Evolutionary conservation across 2,329 filamentous ascomycete species (phyloP).

Genomic region (Colletotrichum caudatum): DNA sequence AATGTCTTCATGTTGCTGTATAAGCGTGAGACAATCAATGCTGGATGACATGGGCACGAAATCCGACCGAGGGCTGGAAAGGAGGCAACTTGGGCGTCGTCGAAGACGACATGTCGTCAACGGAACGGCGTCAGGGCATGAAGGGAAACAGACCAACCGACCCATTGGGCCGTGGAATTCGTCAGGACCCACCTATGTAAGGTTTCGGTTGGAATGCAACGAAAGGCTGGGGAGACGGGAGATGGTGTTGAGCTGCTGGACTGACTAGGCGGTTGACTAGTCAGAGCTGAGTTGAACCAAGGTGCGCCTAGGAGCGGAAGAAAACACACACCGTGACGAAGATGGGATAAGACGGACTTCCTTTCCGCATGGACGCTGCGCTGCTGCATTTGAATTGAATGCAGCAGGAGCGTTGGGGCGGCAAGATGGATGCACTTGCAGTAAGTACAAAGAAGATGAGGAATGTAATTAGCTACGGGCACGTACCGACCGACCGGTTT

Average conservation of each 20-base stretch:
- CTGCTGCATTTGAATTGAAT: not conserved
- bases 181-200: constrained; percentile 2
- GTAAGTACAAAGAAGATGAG: too few species aligned
- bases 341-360: constrained; percentile 5
- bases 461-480: not conserved
- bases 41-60: not conserved
- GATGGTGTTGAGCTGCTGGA: not conserved
- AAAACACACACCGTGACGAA: constrained; percentile 13
- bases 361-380: not conserved
- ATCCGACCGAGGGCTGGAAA: constrained; percentile 15
- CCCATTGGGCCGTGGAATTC: not conserved
- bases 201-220: constrained; percentile 7
- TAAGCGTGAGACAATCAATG: constrained; percentile 24
- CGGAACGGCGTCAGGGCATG: not conserved
- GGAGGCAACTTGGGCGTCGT: not conserved
- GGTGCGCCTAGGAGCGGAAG: not conserved
- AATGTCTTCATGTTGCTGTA: constrained; percentile 4
- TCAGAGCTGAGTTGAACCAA: not conserved
- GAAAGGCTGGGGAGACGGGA: not conserved
- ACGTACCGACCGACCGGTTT: not conserved
- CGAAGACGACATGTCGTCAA: too few species aligned
- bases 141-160: too few species aligned
- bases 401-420: not conserved
- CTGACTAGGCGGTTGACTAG: too few species aligned
- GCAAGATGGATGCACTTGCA: not conserved